These are phyloP conservation scores for Saccharum hybrid DNA, from an alignment of 202 grass and related monocot genomes.

Conservation along the genomic window DNA sequence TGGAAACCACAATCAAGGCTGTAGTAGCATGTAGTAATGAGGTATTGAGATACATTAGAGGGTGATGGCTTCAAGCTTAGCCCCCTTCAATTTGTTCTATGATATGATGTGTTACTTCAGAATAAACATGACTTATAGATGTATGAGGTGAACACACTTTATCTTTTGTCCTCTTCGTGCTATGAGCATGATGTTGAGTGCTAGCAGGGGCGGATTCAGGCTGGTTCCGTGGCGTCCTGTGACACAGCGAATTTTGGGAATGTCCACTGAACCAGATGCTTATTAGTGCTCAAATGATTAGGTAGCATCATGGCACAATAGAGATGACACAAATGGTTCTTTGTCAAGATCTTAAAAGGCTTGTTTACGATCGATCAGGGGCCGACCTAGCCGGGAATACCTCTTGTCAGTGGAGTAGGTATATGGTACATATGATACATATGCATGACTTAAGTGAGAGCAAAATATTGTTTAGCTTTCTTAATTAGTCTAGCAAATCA, in stretches of 20 bases:
- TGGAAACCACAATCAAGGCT: slow-evolving; percentile 17
- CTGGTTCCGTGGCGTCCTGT: not conserved
- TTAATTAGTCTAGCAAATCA: not conserved
- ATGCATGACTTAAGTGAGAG: not conserved
- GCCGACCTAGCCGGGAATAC: not conserved
- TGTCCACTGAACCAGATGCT: not conserved
- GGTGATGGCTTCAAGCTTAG: slow-evolving; percentile 25
- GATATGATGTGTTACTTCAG: slow-evolving; percentile 4
- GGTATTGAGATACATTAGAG: not conserved
- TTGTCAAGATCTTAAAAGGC: too few relatives aligned
- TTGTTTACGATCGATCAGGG: not conserved
- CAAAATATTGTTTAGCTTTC: not conserved
- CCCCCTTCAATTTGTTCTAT: not conserved
- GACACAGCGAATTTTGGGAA: not conserved
- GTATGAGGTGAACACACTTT: not conserved
- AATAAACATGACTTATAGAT: not conserved
- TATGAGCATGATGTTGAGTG: not conserved
- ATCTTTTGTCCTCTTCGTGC: not conserved
- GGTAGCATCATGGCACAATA: too few relatives aligned
- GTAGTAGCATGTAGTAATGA: slow-evolving; percentile 18
- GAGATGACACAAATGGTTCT: too few relatives aligned
- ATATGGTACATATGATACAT: too few relatives aligned
- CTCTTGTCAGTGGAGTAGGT: not conserved
- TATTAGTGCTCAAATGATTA: not conserved
- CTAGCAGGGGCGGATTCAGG: not conserved